These are phyloP conservation scores for Citropsis articulata DNA, from an alignment of 345 rosid species.

Conservation along the genomic window DNA sequence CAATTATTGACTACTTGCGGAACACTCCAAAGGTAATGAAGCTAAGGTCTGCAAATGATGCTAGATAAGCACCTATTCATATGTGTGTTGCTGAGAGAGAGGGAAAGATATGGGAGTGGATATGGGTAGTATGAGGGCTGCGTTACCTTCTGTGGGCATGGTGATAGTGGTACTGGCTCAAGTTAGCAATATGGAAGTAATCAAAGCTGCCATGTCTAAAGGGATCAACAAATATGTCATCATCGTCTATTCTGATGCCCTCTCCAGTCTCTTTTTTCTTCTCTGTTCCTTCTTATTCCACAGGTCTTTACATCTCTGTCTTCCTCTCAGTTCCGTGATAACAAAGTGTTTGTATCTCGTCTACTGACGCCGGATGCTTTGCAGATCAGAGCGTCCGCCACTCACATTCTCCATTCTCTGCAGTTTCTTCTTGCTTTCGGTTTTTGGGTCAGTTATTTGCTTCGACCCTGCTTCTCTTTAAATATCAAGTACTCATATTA, in stretches of 20 bases:
- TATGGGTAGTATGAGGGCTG: not conserved
- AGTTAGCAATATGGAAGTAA: constrained; percentile 28
- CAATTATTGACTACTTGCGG: too few relatives aligned
- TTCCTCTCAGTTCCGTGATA: too few relatives aligned
- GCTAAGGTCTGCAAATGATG: too few relatives aligned
- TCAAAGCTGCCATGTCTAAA: constrained; percentile 43
- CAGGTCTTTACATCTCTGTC: not conserved
- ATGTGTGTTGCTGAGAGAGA: too few relatives aligned
- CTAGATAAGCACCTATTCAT: too few relatives aligned
- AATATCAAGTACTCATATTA: too few relatives aligned
- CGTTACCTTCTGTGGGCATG: constrained; percentile 41
- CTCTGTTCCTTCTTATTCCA: too few relatives aligned
- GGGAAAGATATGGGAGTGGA: not conserved
- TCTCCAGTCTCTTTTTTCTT: too few relatives aligned
- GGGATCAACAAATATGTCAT: constrained; percentile 48
- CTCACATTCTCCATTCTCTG: constrained; percentile 26
- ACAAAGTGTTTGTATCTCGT: too few relatives aligned
- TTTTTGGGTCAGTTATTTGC: constrained; percentile 35
- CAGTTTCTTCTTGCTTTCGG: constrained; percentile 40
- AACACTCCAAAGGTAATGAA: too few relatives aligned
- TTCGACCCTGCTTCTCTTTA: not conserved
- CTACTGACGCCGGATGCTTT: not conserved
- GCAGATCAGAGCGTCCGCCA: constrained; percentile 34
- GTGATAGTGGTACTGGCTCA: constrained; percentile 32
- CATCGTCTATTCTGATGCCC: not conserved